phyloP scores from a whole-genome alignment of 352 stramenopile species.

The Phytophthora pistaciae region DNA sequence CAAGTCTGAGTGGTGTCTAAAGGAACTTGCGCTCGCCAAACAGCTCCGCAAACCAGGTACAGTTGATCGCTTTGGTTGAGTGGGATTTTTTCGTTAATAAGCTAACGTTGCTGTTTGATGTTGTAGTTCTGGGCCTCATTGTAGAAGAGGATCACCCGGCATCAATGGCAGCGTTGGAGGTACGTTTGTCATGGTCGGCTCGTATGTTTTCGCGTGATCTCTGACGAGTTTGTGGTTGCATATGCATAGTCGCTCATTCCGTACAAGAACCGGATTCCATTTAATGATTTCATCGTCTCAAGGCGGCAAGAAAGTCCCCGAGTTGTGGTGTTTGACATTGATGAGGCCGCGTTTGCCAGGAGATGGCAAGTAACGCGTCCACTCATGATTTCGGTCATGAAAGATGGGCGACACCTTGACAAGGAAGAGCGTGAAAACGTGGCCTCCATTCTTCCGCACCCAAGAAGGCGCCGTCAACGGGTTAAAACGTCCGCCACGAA shows the following conservation, averaged over 20 bases:
- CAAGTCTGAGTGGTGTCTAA: constrained; percentile 84
- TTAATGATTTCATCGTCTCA: constrained; percentile 60
- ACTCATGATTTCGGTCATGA: constrained; percentile 59
- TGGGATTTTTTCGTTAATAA: constrained; percentile 17
- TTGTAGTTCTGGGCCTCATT: constrained; percentile 58
- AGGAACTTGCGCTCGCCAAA: constrained; percentile 83
- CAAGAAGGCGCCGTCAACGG: constrained; percentile 20
- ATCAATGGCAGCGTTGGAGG: constrained; percentile 44
- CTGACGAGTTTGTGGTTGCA: neutral
- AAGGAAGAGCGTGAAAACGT: constrained; percentile 45
- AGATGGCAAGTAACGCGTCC: constrained; percentile 59
- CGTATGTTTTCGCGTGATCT: neutral
- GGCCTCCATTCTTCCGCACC: constrained; percentile 25
- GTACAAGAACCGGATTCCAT: constrained; percentile 52
- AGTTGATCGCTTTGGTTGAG: constrained; percentile 10
- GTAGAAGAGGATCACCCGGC: constrained; percentile 54
- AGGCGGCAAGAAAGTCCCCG: constrained; percentile 41
- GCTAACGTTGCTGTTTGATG: constrained; percentile 11
- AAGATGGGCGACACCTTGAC: constrained; percentile 45
- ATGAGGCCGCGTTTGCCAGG: constrained; percentile 50
- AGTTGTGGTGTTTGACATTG: constrained; percentile 61
- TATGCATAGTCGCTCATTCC: constrained; percentile 48
- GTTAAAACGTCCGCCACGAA: neutral
- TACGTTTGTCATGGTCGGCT: neutral
- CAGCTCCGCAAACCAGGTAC: constrained; percentile 72